phyloP scores from a whole-genome alignment of 139 green algal species.

The Chlorella vulgaris region DNA sequence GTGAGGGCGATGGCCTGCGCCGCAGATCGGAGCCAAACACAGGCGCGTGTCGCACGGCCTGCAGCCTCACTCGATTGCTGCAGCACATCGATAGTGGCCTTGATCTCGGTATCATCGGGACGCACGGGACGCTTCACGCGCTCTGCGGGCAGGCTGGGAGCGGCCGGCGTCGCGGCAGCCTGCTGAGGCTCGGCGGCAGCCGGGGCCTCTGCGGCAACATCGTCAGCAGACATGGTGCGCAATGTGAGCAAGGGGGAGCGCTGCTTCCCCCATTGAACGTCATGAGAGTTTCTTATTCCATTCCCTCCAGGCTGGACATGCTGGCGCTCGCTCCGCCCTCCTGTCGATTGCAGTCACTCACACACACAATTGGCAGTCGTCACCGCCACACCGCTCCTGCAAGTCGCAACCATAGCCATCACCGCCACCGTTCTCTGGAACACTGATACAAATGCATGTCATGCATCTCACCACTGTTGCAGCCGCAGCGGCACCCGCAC shows the following conservation, averaged over 20 bases:
- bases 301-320: background rate
- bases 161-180: background rate
- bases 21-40: background rate
- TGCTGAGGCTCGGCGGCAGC: background rate
- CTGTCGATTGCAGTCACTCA: too few relatives aligned
- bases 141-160: background rate
- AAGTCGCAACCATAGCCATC: too few relatives aligned
- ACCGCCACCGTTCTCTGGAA: too few relatives aligned
- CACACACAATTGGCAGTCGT: too few relatives aligned
- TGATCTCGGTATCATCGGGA: conserved; percentile 43
- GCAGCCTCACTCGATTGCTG: conserved; percentile 39
- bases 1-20: background rate
- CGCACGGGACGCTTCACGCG: conserved; percentile 14
- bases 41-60: background rate
- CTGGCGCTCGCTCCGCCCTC: background rate
- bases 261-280: too few relatives aligned
- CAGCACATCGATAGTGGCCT: conserved; percentile 30
- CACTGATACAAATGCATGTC: too few relatives aligned
- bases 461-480: too few relatives aligned
- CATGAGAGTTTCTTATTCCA: too few relatives aligned
- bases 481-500: too few relatives aligned
- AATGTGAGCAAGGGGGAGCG: background rate
- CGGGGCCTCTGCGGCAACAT: background rate
- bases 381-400: too few relatives aligned
- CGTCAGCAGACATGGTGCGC: background rate